Percentiles rank a stretch among this genome's conserved stretches.
Evolutionary conservation across 2,329 filamentous ascomycete species (phyloP).

Genomic region (Fusarium continuum): DNA sequence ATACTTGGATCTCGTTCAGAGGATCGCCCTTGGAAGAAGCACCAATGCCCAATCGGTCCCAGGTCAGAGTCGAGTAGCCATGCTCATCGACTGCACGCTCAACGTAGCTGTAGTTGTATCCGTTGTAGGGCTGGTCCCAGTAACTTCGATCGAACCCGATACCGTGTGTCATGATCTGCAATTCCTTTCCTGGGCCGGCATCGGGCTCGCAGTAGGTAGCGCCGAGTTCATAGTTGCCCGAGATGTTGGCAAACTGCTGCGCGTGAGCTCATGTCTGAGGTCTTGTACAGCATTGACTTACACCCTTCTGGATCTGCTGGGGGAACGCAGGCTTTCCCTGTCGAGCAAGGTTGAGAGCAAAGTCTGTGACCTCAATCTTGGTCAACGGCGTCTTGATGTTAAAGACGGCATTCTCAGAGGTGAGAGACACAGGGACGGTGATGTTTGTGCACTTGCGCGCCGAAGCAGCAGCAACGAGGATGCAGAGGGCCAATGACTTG

Average conservation of each 20-base stretch:
- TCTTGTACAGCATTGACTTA: slow-evolving; percentile 36
- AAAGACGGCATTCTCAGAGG: slow-evolving; percentile 64
- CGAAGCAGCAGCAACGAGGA: slow-evolving; percentile 41
- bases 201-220: slow-evolving; percentile 70
- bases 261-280: background rate
- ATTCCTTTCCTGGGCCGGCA: slow-evolving; percentile 48
- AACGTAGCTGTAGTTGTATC: slow-evolving; percentile 71
- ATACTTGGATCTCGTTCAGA: slow-evolving; percentile 66
- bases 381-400: slow-evolving; percentile 55
- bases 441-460: slow-evolving; percentile 58
- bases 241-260: slow-evolving; percentile 57
- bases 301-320: slow-evolving; percentile 54
- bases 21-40: slow-evolving; percentile 67
- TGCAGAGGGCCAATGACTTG: slow-evolving; percentile 34
- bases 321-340: slow-evolving; percentile 60
- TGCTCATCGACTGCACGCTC: slow-evolving; percentile 61
- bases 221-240: slow-evolving; percentile 65
- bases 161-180: slow-evolving; percentile 56
- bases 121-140: slow-evolving; percentile 67
- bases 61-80: slow-evolving; percentile 68
- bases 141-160: slow-evolving; percentile 59
- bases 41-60: slow-evolving; percentile 70
- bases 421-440: slow-evolving; percentile 64
- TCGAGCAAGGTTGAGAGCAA: slow-evolving; percentile 59
- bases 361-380: slow-evolving; percentile 67